These are phyloP conservation scores for Aspergillus sp. DNA, from an alignment of 2,329 filamentous ascomycete species.

Conservation along the genomic window DNA sequence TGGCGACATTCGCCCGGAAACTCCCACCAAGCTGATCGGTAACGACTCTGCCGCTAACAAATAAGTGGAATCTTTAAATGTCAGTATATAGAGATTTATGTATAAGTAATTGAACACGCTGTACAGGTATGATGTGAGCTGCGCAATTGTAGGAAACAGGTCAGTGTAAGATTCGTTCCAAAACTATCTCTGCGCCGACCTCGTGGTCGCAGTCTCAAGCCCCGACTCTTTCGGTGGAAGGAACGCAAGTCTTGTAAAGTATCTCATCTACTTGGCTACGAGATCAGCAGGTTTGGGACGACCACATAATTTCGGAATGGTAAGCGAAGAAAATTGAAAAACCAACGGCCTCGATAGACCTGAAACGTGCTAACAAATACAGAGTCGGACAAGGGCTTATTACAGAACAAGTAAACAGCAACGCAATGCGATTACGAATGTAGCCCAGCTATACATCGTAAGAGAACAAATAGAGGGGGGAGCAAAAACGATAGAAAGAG, in stretches of 20 bases:
- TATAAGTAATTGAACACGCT: conserved; percentile 19
- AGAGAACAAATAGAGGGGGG: background rate
- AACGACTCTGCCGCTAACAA: conserved; percentile 50
- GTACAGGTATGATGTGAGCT: background rate
- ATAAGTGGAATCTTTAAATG: conserved; percentile 32
- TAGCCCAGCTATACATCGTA: background rate
- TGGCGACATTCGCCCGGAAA: conserved; percentile 36
- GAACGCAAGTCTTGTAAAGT: no score
- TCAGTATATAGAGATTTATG: conserved; percentile 18
- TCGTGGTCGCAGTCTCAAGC: background rate
- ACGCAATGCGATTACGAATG: background rate
- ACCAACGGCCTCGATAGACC: background rate
- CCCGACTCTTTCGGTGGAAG: no score
- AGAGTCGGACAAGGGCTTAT: background rate
- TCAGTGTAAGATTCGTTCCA: background rate
- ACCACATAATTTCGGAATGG: background rate
- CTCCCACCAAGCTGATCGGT: conserved; percentile 44
- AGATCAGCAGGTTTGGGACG: no score
- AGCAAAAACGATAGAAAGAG: background rate
- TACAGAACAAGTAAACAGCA: background rate
- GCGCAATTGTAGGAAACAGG: background rate
- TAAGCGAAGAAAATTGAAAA: background rate
- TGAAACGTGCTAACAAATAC: background rate
- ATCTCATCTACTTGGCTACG: background rate
- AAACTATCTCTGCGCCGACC: background rate